Evolutionary conservation across 805 yeast genomes (phyloP).

Genomic region (Candida ovalis): DNA sequence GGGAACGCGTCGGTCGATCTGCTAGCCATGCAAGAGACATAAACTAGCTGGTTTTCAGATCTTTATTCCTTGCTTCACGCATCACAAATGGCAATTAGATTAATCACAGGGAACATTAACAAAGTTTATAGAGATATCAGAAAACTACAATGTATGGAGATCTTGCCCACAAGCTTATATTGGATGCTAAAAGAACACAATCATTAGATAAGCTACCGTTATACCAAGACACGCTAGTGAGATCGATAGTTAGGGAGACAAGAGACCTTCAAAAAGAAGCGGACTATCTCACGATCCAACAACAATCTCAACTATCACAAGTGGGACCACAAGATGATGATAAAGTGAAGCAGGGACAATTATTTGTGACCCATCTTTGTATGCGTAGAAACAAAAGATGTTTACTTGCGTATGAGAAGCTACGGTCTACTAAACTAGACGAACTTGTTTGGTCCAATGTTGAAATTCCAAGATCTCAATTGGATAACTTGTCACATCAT

Average conservation of each 20-base stretch:
- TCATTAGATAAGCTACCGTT: constrained; percentile 62
- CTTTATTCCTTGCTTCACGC: too few relatives aligned
- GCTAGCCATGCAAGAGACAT: too few relatives aligned
- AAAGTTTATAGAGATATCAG: background rate
- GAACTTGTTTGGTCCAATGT: constrained; percentile 68
- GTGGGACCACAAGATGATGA: constrained; percentile 24
- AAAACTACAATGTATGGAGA: constrained; percentile 98
- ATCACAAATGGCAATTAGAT: too few relatives aligned
- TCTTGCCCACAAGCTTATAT: constrained; percentile 71
- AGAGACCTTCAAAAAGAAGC: constrained; percentile 56
- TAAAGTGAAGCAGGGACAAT: constrained; percentile 56
- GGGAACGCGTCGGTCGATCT: too few relatives aligned
- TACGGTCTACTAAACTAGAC: constrained; percentile 64
- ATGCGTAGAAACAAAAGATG: constrained; percentile 90
- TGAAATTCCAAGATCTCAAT: constrained; percentile 39
- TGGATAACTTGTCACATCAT: constrained; percentile 60
- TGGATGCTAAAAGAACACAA: constrained; percentile 79
- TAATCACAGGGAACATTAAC: too few relatives aligned
- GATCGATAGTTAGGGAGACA: constrained; percentile 68
- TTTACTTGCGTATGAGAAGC: constrained; percentile 74
- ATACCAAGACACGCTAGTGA: constrained; percentile 69
- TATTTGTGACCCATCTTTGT: constrained; percentile 67
- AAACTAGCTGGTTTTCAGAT: too few relatives aligned
- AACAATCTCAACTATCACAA: constrained; percentile 22
- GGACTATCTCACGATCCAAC: constrained; percentile 37